A percentile compares a stretch with the other conserved stretches of the same genome.
Evolutionary conservation across 164 flowering plant genomes (phyloP).

Genomic region (Liriodendron chinense): DNA sequence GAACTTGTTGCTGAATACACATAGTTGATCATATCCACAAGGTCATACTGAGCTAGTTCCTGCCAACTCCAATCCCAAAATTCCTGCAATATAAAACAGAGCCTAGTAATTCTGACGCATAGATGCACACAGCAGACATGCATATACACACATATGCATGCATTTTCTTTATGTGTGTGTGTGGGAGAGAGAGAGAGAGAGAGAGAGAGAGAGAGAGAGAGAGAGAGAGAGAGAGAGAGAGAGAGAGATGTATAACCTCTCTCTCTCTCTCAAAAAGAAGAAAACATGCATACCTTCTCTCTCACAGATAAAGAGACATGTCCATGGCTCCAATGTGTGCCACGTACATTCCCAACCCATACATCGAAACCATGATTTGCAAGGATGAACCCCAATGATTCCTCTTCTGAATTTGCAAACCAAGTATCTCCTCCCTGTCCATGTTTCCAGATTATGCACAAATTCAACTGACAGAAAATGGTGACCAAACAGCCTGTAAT

Average conservation of each 20-base stretch:
- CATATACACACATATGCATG: not conserved
- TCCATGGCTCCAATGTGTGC: slow-evolving; percentile 90
- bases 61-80: slow-evolving; percentile 99
- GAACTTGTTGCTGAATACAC: slow-evolving; percentile 50
- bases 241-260: not conserved
- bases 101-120: not conserved
- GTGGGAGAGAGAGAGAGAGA: not conserved
- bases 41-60: slow-evolving; percentile 81
- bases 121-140: not conserved
- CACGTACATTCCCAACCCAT: slow-evolving; percentile 96
- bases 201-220: not conserved
- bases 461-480: not conserved
- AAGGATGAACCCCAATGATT: slow-evolving; percentile 89
- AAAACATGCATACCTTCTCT: slow-evolving; percentile 51
- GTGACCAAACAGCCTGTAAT: no score
- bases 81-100: slow-evolving; percentile 42
- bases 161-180: no score
- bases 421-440: slow-evolving; percentile 92
- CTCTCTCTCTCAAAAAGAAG: no score
- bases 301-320: slow-evolving; percentile 65
- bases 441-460: not conserved
- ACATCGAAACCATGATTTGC: slow-evolving; percentile 93
- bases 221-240: not conserved
- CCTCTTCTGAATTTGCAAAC: slow-evolving; percentile 70
- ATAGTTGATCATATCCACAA: slow-evolving; percentile 65